Percentiles rank a stretch among this genome's conserved stretches.
These are phyloP conservation scores for Neurospora tetraspora DNA, from an alignment of 495 filamentous ascomycete species.

Conservation along the genomic window DNA sequence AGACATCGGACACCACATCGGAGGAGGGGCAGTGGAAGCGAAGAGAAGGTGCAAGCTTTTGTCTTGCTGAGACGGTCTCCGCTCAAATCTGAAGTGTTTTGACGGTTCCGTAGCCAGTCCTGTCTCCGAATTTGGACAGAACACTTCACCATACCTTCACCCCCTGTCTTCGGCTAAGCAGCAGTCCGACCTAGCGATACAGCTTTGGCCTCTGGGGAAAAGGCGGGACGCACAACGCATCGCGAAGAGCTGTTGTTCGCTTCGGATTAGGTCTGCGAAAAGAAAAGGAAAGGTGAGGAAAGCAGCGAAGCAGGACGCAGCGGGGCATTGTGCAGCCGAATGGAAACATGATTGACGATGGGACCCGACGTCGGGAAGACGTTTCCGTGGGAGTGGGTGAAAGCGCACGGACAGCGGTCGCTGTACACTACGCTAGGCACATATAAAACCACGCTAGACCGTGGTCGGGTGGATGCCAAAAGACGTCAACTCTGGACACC, in stretches of 20 bases:
- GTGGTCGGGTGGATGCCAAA: neutral
- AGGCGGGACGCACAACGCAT: neutral
- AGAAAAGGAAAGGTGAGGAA: neutral
- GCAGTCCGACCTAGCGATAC: neutral
- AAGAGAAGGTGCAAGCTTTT: neutral
- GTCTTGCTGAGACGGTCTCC: neutral
- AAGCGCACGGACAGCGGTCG: neutral
- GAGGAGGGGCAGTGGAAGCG: neutral
- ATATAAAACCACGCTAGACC: neutral
- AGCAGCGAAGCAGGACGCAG: neutral
- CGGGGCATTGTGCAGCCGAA: neutral
- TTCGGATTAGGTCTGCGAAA: neutral
- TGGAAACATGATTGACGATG: neutral
- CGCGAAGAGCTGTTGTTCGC: neutral
- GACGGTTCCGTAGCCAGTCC: neutral
- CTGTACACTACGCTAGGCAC: neutral
- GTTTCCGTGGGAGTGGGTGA: neutral
- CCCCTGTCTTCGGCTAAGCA: neutral
- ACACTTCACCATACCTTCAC: neutral
- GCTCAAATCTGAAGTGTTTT: neutral
- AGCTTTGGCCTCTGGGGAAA: neutral
- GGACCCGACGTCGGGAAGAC: neutral
- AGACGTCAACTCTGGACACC: neutral
- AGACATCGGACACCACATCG: neutral
- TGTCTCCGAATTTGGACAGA: neutral